These are phyloP conservation scores for Lactuca saligna DNA, from an alignment of 129 eudicot genomes.

Conservation along the genomic window DNA sequence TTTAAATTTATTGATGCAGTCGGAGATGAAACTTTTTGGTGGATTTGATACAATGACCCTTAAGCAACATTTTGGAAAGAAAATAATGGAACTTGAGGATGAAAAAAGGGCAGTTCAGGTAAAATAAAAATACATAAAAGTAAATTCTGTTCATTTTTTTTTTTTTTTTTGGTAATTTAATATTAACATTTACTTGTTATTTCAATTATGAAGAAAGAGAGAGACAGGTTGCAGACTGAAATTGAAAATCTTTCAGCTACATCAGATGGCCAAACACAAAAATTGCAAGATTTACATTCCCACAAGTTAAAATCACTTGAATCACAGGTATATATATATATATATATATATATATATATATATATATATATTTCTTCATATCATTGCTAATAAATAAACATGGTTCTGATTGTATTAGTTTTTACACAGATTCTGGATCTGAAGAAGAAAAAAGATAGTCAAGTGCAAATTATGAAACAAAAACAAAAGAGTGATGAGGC, in stretches of 20 bases:
- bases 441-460: constrained; percentile 96
- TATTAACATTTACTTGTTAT: background rate
- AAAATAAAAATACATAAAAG: background rate
- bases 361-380: too few relatives aligned
- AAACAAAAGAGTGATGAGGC: constrained; percentile 99
- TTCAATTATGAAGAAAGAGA: constrained; percentile 59
- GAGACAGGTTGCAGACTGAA: constrained; percentile 88
- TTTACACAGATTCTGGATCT: constrained; percentile 78
- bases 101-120: constrained; percentile 98
- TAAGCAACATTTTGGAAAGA: constrained; percentile 98
- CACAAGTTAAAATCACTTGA: constrained; percentile 89
- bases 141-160: background rate
- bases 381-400: too few relatives aligned
- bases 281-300: constrained; percentile 83
- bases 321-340: constrained; percentile 93
- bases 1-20: constrained; percentile 41
- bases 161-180: background rate
- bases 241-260: constrained; percentile 82
- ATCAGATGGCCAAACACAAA: constrained; percentile 86
- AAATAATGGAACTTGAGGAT: constrained; percentile 90
- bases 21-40: constrained; percentile 95
- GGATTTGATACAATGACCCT: constrained; percentile 83
- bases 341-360: too few relatives aligned
- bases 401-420: constrained; percentile 5
- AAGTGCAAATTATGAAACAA: constrained; percentile 86